Conservation (phyloP, 768 basidiomycete genomes). For the Clitopilus passeckerianus region DNA sequence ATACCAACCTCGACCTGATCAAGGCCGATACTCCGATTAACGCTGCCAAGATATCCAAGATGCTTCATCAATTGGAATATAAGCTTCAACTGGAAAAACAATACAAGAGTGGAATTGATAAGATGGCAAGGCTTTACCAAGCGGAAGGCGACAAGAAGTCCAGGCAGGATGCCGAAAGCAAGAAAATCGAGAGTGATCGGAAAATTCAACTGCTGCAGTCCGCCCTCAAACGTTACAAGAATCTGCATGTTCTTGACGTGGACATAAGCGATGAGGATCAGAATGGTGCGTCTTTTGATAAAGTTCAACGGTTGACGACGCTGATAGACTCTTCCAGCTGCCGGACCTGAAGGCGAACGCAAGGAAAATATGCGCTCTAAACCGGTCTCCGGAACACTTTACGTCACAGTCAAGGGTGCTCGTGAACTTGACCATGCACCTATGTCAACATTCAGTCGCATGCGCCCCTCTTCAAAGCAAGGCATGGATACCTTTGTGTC, state of each 20-base stretch:
- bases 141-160: constrained; percentile 98
- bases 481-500: constrained; percentile 84
- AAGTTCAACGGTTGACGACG: not conserved
- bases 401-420: constrained; percentile 84
- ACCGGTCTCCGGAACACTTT: constrained; percentile 88
- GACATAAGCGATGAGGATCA: constrained; percentile 82
- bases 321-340: constrained; percentile 1
- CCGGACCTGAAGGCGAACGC: constrained; percentile 70
- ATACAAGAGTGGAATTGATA: constrained; percentile 97
- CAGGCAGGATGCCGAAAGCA: constrained; percentile 87
- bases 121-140: constrained; percentile 96
- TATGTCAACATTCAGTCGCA: constrained; percentile 46
- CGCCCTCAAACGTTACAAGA: constrained; percentile 95
- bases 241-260: constrained; percentile 88
- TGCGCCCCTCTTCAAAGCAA: constrained; percentile 77
- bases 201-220: constrained; percentile 92
- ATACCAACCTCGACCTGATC: constrained; percentile 88
- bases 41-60: constrained; percentile 91
- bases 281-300: constrained; percentile 30
- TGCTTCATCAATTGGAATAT: constrained; percentile 99
- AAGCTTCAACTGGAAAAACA: constrained; percentile 98
- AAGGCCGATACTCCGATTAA: constrained; percentile 97
- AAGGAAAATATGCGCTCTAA: constrained; percentile 93
- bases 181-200: constrained; percentile 91
- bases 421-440: constrained; percentile 95